A percentile compares a stretch with the other conserved stretches of the same genome.
phyloP scores from a whole-genome alignment of 2,329 filamentous ascomycete species.

The Diaporthe ampelina region DNA sequence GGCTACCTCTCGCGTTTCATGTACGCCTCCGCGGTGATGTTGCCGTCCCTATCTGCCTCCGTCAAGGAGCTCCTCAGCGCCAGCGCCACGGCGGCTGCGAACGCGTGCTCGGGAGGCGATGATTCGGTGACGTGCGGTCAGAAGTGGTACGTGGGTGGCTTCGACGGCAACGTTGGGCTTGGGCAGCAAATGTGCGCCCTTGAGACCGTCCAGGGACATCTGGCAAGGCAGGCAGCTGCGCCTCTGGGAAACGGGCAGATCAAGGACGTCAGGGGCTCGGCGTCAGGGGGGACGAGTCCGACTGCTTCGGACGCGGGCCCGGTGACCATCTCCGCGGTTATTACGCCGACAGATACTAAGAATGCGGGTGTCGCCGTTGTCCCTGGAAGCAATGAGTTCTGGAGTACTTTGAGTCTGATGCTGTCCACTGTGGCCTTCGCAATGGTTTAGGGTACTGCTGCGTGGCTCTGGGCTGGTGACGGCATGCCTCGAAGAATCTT shows the following conservation, averaged over 20 bases:
- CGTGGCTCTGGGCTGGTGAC: slow-evolving; percentile 14
- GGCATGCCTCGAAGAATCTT: background rate
- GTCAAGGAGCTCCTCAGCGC: slow-evolving; percentile 64
- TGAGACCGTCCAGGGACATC: slow-evolving; percentile 72
- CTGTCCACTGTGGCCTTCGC: slow-evolving; percentile 7
- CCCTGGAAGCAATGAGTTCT: slow-evolving; percentile 4
- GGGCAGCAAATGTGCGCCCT: slow-evolving; percentile 77
- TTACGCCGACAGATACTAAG: slow-evolving; percentile 35
- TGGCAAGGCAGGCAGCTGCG: slow-evolving; percentile 58
- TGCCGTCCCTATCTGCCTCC: slow-evolving; percentile 64
- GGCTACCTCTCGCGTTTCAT: slow-evolving; percentile 76
- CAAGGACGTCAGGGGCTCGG: slow-evolving; percentile 55
- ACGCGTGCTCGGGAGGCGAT: slow-evolving; percentile 68
- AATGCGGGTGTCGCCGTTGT: slow-evolving; percentile 36
- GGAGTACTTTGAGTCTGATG: slow-evolving; percentile 27
- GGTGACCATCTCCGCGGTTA: slow-evolving; percentile 14
- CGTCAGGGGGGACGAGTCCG: background rate
- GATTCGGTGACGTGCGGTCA: slow-evolving; percentile 70
- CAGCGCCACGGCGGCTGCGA: slow-evolving; percentile 68
- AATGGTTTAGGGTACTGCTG: slow-evolving; percentile 27
- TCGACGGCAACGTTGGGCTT: slow-evolving; percentile 67
- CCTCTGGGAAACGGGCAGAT: slow-evolving; percentile 65
- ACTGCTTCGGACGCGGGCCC: slow-evolving; percentile 1
- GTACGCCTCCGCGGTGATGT: slow-evolving; percentile 69
- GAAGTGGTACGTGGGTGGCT: slow-evolving; percentile 72